These are phyloP conservation scores for Fraxinus greggii DNA, from an alignment of 305 asterid genomes.

Conservation along the genomic window DNA sequence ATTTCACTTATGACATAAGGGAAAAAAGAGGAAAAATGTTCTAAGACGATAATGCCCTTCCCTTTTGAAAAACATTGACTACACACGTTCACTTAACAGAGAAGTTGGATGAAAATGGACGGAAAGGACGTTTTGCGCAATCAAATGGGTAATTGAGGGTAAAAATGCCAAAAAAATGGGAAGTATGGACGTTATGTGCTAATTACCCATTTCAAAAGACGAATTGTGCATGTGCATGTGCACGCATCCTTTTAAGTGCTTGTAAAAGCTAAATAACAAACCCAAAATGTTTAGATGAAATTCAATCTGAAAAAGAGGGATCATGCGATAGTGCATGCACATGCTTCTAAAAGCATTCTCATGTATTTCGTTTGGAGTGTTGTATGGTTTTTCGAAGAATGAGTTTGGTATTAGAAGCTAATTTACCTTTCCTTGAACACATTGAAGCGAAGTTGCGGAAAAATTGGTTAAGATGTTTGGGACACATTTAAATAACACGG, in stretches of 20 bases:
- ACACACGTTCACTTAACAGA: neutral
- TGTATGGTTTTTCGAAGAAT: neutral
- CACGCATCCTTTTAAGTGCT: neutral
- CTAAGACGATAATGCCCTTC: neutral
- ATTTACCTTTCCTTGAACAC: neutral
- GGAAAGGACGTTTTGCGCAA: neutral
- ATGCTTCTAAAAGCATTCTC: neutral
- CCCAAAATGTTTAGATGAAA: neutral
- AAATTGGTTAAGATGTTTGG: neutral
- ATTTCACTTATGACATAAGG: neutral
- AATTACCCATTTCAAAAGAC: neutral
- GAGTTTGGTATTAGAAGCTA: neutral
- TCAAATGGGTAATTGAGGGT: neutral
- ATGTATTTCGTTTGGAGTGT: neutral
- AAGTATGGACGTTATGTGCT: neutral
- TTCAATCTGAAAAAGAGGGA: neutral
- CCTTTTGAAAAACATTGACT: neutral
- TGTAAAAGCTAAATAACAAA: neutral
- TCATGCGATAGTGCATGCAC: neutral
- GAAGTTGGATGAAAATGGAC: neutral
- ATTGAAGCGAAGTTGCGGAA: neutral
- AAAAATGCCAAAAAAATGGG: neutral
- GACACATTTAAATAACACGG: neutral
- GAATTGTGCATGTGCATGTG: neutral
- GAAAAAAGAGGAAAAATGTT: neutral